Evolutionary conservation across 1,139 yeast species (phyloP).

Genomic region (Taiozyma sp.): DNA sequence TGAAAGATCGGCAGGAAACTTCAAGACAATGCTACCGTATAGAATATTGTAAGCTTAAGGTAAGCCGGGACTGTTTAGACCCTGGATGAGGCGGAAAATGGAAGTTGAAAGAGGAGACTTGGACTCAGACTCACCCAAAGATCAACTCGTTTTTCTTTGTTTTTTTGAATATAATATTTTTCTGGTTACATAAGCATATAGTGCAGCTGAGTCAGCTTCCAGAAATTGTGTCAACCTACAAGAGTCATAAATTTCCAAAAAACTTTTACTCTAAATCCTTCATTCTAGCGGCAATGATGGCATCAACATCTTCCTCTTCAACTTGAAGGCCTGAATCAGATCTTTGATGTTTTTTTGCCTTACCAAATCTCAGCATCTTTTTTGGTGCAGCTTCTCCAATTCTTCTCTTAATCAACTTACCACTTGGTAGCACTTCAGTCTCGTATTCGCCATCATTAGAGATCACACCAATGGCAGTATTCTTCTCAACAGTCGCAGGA

Average conservation of each 20-base stretch:
- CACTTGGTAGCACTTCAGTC: slow-evolving; percentile 65
- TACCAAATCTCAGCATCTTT: slow-evolving; percentile 30
- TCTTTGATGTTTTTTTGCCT: slow-evolving; percentile 1
- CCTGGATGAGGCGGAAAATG: neutral
- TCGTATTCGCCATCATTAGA: slow-evolving; percentile 29
- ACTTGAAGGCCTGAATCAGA: neutral
- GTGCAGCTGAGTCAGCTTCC: neutral
- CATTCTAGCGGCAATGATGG: slow-evolving; percentile 51
- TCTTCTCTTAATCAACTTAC: slow-evolving; percentile 48
- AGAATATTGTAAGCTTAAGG: neutral
- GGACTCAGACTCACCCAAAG: neutral
- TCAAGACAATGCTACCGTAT: neutral
- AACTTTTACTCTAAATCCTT: slow-evolving; percentile 30
- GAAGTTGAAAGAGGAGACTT: neutral
- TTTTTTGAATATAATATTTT: neutral
- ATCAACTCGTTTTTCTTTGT: neutral
- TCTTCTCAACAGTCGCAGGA: slow-evolving; percentile 29
- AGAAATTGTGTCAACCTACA: neutral
- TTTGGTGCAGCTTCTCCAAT: slow-evolving; percentile 24
- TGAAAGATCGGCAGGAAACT: neutral
- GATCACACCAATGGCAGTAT: slow-evolving; percentile 9
- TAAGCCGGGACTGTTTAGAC: neutral
- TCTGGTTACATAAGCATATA: neutral
- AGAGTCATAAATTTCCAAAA: neutral
- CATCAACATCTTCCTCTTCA: slow-evolving; percentile 46